Percentiles rank a stretch among this genome's conserved stretches.
phyloP scores from a whole-genome alignment of 2,329 filamentous ascomycete genomes.

The Calonectria crousiana region DNA sequence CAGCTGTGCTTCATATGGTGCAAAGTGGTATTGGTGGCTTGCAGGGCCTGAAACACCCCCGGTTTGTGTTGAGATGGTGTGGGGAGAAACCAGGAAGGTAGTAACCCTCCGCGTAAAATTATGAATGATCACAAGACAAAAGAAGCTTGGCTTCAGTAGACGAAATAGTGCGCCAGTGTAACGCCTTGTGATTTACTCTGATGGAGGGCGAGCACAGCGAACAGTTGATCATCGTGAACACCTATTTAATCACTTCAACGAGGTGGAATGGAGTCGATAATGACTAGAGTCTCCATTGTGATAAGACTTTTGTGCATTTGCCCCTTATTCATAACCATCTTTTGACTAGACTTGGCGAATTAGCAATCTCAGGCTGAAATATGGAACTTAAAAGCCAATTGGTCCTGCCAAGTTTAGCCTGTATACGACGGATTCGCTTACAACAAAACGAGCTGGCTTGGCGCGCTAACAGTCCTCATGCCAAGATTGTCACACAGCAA shows the following conservation, averaged over 20 bases:
- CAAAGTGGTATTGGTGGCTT: background rate
- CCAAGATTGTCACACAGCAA: background rate
- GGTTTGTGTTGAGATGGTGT: background rate
- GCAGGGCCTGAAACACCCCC: background rate
- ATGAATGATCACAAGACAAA: background rate
- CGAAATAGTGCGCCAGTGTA: too few species aligned
- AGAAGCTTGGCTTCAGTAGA: too few species aligned
- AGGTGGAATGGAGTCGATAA: background rate
- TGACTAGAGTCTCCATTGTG: background rate
- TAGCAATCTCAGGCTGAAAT: background rate
- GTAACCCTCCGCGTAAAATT: background rate
- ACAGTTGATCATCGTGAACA: background rate
- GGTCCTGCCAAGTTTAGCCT: background rate
- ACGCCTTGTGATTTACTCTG: background rate
- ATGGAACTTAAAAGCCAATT: background rate
- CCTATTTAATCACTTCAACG: background rate
- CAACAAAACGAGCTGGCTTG: background rate
- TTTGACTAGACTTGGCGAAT: background rate
- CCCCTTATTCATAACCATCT: background rate
- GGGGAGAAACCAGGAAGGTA: background rate
- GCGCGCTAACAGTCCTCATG: background rate
- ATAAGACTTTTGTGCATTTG: background rate
- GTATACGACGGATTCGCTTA: background rate
- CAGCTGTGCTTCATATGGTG: background rate
- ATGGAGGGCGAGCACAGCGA: background rate